Evolutionary conservation across 2,329 filamentous ascomycete species (phyloP).

Genomic region (Apiospora koreana): DNA sequence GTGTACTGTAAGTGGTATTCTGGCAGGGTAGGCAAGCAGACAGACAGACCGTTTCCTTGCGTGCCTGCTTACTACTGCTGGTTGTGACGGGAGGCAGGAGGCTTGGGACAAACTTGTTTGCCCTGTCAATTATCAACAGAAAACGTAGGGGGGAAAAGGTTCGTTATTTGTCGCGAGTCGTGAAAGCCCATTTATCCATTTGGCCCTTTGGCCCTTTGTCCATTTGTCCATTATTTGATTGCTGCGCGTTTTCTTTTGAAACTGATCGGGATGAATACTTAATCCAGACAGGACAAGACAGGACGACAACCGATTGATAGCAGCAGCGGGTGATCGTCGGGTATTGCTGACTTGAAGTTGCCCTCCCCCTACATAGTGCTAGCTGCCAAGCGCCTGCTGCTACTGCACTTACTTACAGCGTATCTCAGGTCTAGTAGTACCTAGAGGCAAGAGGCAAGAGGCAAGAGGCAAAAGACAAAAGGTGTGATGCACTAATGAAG

Average conservation of each 20-base stretch:
- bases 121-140: not conserved
- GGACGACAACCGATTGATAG: too few species aligned
- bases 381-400: too few species aligned
- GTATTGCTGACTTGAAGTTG: too few species aligned
- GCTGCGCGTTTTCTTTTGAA: not conserved
- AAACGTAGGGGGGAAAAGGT: not conserved
- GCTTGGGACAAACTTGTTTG: not conserved
- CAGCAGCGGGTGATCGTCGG: too few species aligned
- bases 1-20: not conserved
- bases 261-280: not conserved
- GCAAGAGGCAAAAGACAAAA: too few species aligned
- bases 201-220: too few species aligned
- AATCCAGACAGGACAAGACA: not conserved
- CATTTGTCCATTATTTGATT: not conserved
- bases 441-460: too few species aligned
- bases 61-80: not conserved
- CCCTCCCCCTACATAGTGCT: too few species aligned
- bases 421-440: too few species aligned
- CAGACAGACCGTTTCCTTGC: not conserved
- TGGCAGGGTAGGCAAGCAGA: not conserved
- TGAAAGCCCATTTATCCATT: not conserved
- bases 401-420: too few species aligned
- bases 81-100: not conserved
- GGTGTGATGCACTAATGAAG: too few species aligned
- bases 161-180: not conserved